Base-by-base conservation (phyloP, 108 stramenopile species). In the Mayamaea pseudoterrestris region DNA sequence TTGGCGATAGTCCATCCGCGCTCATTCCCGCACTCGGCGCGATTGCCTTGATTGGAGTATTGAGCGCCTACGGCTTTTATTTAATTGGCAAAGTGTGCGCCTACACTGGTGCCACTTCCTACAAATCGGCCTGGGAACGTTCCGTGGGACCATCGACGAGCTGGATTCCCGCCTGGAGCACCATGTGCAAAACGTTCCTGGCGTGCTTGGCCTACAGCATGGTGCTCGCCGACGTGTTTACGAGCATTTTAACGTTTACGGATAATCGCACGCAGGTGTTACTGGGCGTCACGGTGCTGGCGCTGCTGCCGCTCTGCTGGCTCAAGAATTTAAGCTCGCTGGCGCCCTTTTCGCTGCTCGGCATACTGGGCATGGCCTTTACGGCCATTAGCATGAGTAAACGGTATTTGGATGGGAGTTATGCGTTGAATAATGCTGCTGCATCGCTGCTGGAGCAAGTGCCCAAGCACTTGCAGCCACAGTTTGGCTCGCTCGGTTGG, bases 151-250 rank as follows among this genome's bases (percentile, higher is more conserved):
- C 69, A 20, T 46, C 50, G 4, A 67, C 80, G 11, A 68, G 81
- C 0, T 90, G 91, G 89, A 76, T 98, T 30, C 85, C 91, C 3
- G 85, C 89, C 11, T 63, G 58, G 29, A 74, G 81, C 18, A 71
- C 73, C 39, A 89, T 83, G 2, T 68, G 73, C 61, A 95, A 82
- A 53, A 91, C 93, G 16, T 82, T 88, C 53, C 60, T 81, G 36
- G 95, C 87, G 17, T 80, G 83, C 56, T 55, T 96, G 24, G 90
- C 93, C 5, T 98, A 80, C 68, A 78, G 79, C 41, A 89, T 98
- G 80, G 93, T 98, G 52, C 74, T 98, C 45, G 97, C 83, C 8
- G 95, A 96, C 63, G 92, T 82, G 17, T 76, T 78, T 44, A 62
- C 52, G 14, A 66, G 79, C 2, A 57, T 96, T 14, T 64, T 82